Evolutionary conservation across 179 eudicot species (phyloP), one percentile per base, ranked within the genome.

Genomic region (Spinacia oleracea): DNA sequence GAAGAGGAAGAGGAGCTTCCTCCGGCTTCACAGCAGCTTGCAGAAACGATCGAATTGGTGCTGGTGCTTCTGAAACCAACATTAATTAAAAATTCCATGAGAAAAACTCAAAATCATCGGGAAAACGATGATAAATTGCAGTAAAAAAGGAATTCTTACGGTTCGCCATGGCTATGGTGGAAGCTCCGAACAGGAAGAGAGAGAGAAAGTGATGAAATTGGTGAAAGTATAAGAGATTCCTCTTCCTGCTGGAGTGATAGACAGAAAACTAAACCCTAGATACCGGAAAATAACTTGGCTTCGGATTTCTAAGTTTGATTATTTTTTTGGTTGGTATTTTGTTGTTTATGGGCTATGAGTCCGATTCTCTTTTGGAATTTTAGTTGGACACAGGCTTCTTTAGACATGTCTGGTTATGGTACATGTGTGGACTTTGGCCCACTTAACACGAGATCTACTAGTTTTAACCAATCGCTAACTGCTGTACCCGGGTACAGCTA

Each of bases 1-100:
- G 86, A 50, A 96, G 92, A 53, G 97, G 93, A n/a, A 89, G 88
- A 69, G 87, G 84, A 67, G 79, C 91, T 77, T 96, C 97, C 79
- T 93, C 99, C 0, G 97, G 87, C 31, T 91, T 85, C 25, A 23
- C 75, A 1, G 89, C 92, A 27, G 91, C 99, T 84, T 96, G 98
- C 64, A 96, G 84, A 77, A 96, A 96, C 53, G 99, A 96, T 73
- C 97, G 87, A 59, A 85, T 80, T 79, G 89, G 88, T 62, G 89
- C 87, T 79, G 78, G 81, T 56, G 76, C 82, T 64, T 48, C 82
- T 50, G 45, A 59, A 45, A 56, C 20, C 72, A 34, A 3, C 29
- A 48, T 66, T 23, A 23, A 71, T 74, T 55, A 58, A 7, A 59
- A 35, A 60, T 42, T 75, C 65, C 62, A 63, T 20, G 23, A 6